These are phyloP conservation scores for Phytophthora citrophthora DNA, from an alignment of 352 stramenopile genomes.

Conservation along the genomic window DNA sequence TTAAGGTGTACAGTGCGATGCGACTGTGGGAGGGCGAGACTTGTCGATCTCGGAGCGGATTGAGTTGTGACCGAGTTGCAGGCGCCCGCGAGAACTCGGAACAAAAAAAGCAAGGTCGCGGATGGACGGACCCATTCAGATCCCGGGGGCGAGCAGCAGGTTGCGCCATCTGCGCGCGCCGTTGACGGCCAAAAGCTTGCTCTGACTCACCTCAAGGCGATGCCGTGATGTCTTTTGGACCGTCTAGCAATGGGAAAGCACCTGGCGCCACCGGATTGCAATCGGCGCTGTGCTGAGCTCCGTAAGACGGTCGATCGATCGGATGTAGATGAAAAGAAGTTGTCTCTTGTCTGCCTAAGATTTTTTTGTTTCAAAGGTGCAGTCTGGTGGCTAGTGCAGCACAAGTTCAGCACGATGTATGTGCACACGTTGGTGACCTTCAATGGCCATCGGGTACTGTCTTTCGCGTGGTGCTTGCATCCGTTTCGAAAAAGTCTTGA, in stretches of 20 bases:
- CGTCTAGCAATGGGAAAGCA: constrained; percentile 16
- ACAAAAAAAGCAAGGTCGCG: constrained; percentile 5
- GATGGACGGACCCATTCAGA: constrained; percentile 32
- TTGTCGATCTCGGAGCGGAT: constrained; percentile 16
- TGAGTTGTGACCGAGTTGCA: constrained; percentile 26
- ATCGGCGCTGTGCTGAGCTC: not conserved
- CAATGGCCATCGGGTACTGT: not conserved
- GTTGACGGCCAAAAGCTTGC: constrained; percentile 22
- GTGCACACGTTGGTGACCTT: not conserved
- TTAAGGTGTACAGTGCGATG: constrained; percentile 23
- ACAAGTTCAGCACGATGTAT: too few species aligned
- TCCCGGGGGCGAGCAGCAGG: constrained; percentile 19
- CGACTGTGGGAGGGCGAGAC: constrained; percentile 31
- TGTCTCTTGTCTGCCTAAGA: not conserved
- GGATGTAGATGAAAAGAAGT: constrained; percentile 3
- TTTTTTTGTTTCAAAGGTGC: not conserved
- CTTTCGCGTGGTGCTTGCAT: constrained; percentile 3
- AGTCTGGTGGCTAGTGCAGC: not conserved
- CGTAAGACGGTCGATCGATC: not conserved
- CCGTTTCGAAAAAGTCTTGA: constrained; percentile 24
- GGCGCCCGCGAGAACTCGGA: constrained; percentile 23
- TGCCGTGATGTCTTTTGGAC: constrained; percentile 17
- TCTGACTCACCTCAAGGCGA: constrained; percentile 18
- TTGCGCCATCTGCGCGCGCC: constrained; percentile 20
- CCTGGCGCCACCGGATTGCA: constrained; percentile 9